Conservation (phyloP, 352 stramenopile genomes). For the Halophytophthora polymorphica region DNA sequence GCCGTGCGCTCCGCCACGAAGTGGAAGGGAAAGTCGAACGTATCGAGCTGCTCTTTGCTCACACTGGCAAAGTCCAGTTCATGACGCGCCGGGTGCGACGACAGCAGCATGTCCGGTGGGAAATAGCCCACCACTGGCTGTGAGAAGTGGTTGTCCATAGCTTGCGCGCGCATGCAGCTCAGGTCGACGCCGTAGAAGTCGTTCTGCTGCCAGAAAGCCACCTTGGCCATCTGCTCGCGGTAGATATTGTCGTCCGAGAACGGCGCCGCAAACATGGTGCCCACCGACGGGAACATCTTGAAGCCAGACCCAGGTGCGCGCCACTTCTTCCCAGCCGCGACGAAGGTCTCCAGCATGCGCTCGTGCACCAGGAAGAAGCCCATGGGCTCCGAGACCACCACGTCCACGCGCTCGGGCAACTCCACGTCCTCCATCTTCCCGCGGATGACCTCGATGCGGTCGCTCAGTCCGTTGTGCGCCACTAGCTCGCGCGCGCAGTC, state of each 20-base stretch:
- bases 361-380: constrained; percentile 99
- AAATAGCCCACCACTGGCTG: constrained; percentile 96
- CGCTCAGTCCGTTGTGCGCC: constrained; percentile 91
- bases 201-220: constrained; percentile 93
- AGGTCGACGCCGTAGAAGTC: constrained; percentile 98
- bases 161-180: constrained; percentile 87
- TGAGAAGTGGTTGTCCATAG: constrained; percentile 97
- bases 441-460: constrained; percentile 97
- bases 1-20: constrained; percentile 89
- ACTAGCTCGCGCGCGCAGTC: constrained; percentile 94
- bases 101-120: constrained; percentile 70
- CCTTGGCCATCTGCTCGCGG: constrained; percentile 90
- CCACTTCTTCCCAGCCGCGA: constrained; percentile 94
- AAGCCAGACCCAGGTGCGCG: constrained; percentile 67
- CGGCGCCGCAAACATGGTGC: constrained; percentile 96
- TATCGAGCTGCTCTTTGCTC: constrained; percentile 73
- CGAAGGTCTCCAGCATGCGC: constrained; percentile 98
- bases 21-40: constrained; percentile 89
- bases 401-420: constrained; percentile 95
- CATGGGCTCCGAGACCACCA: constrained; percentile 99
- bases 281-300: constrained; percentile 97
- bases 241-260: constrained; percentile 95
- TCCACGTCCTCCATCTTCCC: constrained; percentile 96
- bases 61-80: constrained; percentile 85
- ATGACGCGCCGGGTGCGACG: constrained; percentile 53